Evolutionary conservation across 2,329 filamentous ascomycete species (phyloP).

Genomic region (Diatrype stigma): DNA sequence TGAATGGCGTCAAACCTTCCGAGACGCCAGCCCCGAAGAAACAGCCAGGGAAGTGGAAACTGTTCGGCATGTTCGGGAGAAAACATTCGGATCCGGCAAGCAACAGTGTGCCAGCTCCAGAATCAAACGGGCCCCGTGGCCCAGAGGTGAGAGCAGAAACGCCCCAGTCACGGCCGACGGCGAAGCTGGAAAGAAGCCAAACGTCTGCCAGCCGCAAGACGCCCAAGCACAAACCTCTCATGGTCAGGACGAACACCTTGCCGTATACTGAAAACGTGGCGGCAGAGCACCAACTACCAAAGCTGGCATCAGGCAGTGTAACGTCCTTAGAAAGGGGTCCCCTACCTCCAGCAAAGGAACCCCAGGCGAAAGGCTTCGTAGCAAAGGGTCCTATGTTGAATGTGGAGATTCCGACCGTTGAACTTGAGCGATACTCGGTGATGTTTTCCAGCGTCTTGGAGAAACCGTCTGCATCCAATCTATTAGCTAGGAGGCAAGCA

Average conservation of each 20-base stretch:
- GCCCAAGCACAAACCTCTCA: conserved; percentile 39
- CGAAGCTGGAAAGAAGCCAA: conserved; percentile 31
- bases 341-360: no score
- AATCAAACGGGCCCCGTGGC: conserved; percentile 16
- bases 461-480: conserved; percentile 37
- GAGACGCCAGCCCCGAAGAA: conserved; percentile 33
- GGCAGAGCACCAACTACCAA: conserved; percentile 7
- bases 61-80: conserved; percentile 54
- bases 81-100: conserved; percentile 30
- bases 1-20: conserved; percentile 15
- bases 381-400: conserved; percentile 50
- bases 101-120: conserved; percentile 9
- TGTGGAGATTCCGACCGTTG: conserved; percentile 74
- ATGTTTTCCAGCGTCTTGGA: conserved; percentile 79
- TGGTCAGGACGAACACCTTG: conserved; percentile 40
- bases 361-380: no score
- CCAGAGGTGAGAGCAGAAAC: conserved; percentile 12
- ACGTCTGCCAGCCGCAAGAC: conserved; percentile 28
- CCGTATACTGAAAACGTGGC: conserved; percentile 21
- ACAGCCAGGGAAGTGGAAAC: conserved; percentile 54
- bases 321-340: conserved; percentile 9
- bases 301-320: conserved; percentile 9
- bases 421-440: conserved; percentile 86
- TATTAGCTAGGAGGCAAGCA: conserved; percentile 56
- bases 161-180: conserved; percentile 13